A percentile compares a stretch with the other conserved stretches of the same genome.
Evolutionary conservation across 805 yeast species (phyloP).

Genomic region (Wickerhamomyces ciferrii): DNA sequence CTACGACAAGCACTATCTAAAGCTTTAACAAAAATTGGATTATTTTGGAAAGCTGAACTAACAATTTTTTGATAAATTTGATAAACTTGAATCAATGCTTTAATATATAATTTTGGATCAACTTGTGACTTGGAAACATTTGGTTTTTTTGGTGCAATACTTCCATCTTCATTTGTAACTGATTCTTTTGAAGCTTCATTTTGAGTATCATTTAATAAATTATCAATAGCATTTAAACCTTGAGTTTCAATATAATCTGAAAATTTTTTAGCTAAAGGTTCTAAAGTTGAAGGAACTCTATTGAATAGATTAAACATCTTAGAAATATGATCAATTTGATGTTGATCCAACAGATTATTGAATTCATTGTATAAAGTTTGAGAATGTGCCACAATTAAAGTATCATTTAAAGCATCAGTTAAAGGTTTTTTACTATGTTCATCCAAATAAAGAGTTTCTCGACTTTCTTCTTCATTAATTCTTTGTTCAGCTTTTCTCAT

Average conservation of each 20-base stretch:
- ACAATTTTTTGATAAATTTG: slow-evolving; percentile 63
- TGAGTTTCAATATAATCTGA: slow-evolving; percentile 66
- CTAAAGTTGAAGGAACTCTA: slow-evolving; percentile 75
- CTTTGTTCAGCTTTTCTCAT: slow-evolving; percentile 81
- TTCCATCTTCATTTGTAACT: slow-evolving; percentile 3
- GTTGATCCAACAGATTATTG: slow-evolving; percentile 65
- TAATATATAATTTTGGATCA: slow-evolving; percentile 77
- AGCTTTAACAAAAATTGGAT: slow-evolving; percentile 77
- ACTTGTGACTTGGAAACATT: slow-evolving; percentile 18
- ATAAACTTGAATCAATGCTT: slow-evolving; percentile 68
- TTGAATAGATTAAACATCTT: slow-evolving; percentile 72
- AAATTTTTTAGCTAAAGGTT: slow-evolving; percentile 69
- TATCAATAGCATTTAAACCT: slow-evolving; percentile 57
- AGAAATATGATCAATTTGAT: slow-evolving; percentile 64
- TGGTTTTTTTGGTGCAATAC: not conserved
- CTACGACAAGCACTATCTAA: slow-evolving; percentile 84
- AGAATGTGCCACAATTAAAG: slow-evolving; percentile 76
- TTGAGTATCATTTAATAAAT: slow-evolving; percentile 34
- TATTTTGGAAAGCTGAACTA: slow-evolving; percentile 58
- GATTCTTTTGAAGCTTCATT: slow-evolving; percentile 13
- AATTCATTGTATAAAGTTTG: slow-evolving; percentile 74
- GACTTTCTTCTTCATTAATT: slow-evolving; percentile 74
- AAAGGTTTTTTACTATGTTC: slow-evolving; percentile 78
- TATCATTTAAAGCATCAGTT: slow-evolving; percentile 68
- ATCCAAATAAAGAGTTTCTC: slow-evolving; percentile 77